Evolutionary conservation across 495 filamentous ascomycete genomes (phyloP).

Genomic region (Oidiodendron maius): DNA sequence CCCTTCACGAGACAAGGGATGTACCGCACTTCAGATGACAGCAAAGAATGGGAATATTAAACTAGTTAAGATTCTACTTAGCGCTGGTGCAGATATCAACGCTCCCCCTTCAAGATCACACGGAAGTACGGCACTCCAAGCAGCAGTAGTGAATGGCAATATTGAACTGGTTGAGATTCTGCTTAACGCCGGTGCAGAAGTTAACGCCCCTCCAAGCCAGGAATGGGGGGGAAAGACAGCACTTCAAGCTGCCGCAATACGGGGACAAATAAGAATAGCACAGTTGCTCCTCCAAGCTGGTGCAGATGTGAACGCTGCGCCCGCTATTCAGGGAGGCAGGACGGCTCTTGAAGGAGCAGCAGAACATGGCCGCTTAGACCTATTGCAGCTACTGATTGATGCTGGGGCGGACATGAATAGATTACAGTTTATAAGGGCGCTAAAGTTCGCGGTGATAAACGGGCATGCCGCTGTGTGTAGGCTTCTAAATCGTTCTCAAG

Average conservation of each 20-base stretch:
- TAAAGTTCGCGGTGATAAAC: background rate
- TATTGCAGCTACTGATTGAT: conserved; percentile 13
- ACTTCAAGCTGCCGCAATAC: conserved; percentile 4
- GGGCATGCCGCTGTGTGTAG: background rate
- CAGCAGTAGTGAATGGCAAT: conserved; percentile 9
- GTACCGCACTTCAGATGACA: conserved; percentile 5
- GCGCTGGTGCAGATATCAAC: background rate
- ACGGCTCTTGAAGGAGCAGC: conserved; percentile 9
- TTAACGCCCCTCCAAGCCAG: conserved; percentile 1
- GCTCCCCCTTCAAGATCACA: background rate
- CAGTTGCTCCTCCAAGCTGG: conserved; percentile 4
- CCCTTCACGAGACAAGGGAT: background rate
- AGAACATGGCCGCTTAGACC: conserved; percentile 4
- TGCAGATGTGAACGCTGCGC: conserved; percentile 2
- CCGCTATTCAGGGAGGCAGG: too few species aligned
- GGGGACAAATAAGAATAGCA: conserved; percentile 1
- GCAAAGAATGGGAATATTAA: conserved; percentile 3
- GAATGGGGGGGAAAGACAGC: background rate
- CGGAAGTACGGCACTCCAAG: background rate
- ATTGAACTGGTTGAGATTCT: conserved; percentile 7
- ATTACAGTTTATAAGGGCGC: conserved; percentile 2
- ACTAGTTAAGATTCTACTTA: conserved; percentile 8
- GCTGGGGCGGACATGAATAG: background rate
- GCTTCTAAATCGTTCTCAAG: background rate
- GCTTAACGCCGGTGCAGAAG: conserved; percentile 2